Conservation (phyloP, 2,329 filamentous ascomycete species). For the Exserohilum rostratum region DNA sequence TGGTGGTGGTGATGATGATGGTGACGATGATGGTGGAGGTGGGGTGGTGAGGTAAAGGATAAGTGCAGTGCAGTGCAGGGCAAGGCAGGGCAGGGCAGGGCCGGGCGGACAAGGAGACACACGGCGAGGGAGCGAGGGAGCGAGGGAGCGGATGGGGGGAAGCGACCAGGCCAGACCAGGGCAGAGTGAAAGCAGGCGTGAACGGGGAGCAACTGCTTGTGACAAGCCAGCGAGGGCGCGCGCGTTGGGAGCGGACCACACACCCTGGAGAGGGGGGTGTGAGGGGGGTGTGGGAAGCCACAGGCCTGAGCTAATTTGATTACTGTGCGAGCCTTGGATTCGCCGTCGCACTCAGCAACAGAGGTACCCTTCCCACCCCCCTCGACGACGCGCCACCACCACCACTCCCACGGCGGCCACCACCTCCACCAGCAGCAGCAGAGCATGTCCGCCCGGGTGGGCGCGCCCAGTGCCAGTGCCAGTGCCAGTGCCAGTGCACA, state of each 20-base stretch:
- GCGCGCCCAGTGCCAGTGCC: too few species aligned
- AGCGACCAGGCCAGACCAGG: too few species aligned
- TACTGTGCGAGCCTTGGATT: constrained; percentile 21
- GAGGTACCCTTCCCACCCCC: constrained; percentile 13
- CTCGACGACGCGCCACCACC: neutral
- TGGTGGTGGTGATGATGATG: neutral
- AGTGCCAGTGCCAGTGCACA: too few species aligned
- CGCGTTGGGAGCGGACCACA: constrained; percentile 14
- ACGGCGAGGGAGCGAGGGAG: constrained; percentile 7
- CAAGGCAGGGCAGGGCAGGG: constrained; percentile 3
- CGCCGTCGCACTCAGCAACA: constrained; percentile 21
- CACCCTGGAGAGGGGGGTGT: neutral
- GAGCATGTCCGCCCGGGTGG: too few species aligned
- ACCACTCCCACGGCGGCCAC: neutral
- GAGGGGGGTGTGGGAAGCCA: constrained; percentile 8
- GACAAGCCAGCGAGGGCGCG: constrained; percentile 14
- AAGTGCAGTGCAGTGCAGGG: constrained; percentile 9
- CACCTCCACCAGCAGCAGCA: neutral
- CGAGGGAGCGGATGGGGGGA: constrained; percentile 13
- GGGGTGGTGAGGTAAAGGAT: neutral
- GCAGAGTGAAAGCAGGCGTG: too few species aligned
- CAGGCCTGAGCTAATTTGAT: constrained; percentile 28
- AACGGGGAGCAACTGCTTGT: too few species aligned
- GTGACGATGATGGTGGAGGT: neutral
- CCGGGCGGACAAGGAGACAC: too few species aligned